A percentile compares a stretch with the other conserved stretches of the same genome.
phyloP scores from a whole-genome alignment of 2,329 filamentous ascomycete species.

The Pseudocercospora macadamiae region DNA sequence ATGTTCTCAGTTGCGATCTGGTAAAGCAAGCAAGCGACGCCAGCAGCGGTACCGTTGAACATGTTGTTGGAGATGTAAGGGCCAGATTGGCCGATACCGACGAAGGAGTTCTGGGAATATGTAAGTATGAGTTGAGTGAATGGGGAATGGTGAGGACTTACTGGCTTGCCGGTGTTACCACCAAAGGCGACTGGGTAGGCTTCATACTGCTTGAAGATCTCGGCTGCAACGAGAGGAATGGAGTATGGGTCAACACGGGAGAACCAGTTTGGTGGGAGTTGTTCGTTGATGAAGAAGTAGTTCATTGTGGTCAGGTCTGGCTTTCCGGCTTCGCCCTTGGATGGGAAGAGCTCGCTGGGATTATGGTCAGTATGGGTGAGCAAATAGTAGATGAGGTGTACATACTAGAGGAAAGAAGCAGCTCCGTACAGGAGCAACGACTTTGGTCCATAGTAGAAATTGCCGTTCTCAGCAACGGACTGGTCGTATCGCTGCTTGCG shows the following conservation, averaged over 20 bases:
- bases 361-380: background rate
- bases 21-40: constrained; percentile 46
- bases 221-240: constrained; percentile 39
- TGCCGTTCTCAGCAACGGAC: constrained; percentile 42
- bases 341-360: constrained; percentile 42
- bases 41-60: constrained; percentile 34
- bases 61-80: constrained; percentile 42
- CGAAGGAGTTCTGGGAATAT: constrained; percentile 33
- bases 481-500: constrained; percentile 47
- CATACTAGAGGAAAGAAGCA: constrained; percentile 46
- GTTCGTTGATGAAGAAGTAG: constrained; percentile 47
- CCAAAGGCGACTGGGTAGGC: constrained; percentile 48
- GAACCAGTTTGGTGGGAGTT: constrained; percentile 42
- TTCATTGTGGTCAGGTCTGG: constrained; percentile 21
- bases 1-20: constrained; percentile 41
- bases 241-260: constrained; percentile 40
- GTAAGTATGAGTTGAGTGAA: background rate
- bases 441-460: constrained; percentile 49
- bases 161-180: constrained; percentile 45
- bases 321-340: constrained; percentile 19
- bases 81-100: constrained; percentile 40
- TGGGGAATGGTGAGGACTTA: background rate
- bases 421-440: constrained; percentile 47
- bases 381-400: constrained; percentile 7
- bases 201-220: constrained; percentile 48